A percentile compares a stretch with the other conserved stretches of the same genome.
Evolutionary conservation across 805 yeast species (phyloP).

Genomic region (Ogataea methanolica): DNA sequence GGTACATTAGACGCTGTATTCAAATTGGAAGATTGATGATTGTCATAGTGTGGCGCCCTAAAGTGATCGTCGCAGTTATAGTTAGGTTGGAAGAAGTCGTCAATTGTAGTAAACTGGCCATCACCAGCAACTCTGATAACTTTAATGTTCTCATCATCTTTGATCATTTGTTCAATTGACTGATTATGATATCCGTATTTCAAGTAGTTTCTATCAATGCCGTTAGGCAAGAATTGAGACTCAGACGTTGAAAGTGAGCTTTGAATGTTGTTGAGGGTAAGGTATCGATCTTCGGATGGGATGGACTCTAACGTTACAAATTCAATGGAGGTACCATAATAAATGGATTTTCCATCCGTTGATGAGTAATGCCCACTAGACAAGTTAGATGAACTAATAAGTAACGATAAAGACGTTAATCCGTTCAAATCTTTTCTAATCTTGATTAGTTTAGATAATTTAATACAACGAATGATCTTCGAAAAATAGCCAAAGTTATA

Average conservation of each 20-base stretch:
- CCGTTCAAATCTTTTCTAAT: conserved; percentile 53
- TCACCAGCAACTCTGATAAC: conserved; percentile 22
- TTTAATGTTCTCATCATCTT: conserved; percentile 30
- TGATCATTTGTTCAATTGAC: conserved; percentile 27
- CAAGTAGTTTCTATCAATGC: neutral
- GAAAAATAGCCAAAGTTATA: conserved; percentile 47
- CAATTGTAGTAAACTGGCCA: conserved; percentile 26
- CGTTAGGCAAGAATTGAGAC: neutral
- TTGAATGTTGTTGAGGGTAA: neutral
- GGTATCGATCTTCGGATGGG: conserved; percentile 17
- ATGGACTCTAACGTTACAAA: conserved; percentile 27
- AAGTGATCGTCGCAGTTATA: neutral
- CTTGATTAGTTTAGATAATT: conserved; percentile 47
- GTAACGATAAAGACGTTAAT: conserved; percentile 25
- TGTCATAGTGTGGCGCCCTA: too few relatives aligned
- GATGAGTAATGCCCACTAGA: conserved; percentile 2
- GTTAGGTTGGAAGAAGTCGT: conserved; percentile 21
- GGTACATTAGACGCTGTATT: neutral
- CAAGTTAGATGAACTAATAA: conserved; percentile 18
- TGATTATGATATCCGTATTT: conserved; percentile 24
- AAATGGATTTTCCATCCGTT: conserved; percentile 12
- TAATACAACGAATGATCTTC: conserved; percentile 44
- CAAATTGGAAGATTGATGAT: neutral
- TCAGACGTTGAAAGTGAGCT: neutral
- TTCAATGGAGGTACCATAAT: conserved; percentile 28